phyloP scores from a whole-genome alignment of 805 yeast genomes.

The Schwanniomyces sp. region DNA sequence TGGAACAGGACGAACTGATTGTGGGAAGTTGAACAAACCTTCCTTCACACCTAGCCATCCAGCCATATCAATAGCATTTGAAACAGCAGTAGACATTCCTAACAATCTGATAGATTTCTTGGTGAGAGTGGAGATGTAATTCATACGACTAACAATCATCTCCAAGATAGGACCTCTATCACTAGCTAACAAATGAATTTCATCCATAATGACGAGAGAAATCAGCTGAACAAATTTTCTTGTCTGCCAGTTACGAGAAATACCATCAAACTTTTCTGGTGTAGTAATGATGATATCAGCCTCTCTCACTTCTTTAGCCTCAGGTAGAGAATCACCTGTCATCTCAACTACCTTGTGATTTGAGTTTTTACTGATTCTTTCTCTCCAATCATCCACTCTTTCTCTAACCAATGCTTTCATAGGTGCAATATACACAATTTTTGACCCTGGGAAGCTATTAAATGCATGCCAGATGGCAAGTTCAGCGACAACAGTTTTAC shows the following conservation, averaged over 20 bases:
- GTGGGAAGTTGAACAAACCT: slow-evolving; percentile 79
- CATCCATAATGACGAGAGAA: slow-evolving; percentile 81
- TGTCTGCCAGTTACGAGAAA: slow-evolving; percentile 82
- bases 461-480: slow-evolving; percentile 97
- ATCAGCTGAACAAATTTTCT: slow-evolving; percentile 73
- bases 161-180: slow-evolving; percentile 86
- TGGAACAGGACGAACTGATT: slow-evolving; percentile 83
- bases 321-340: slow-evolving; percentile 83
- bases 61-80: slow-evolving; percentile 84
- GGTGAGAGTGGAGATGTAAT: slow-evolving; percentile 62
- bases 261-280: slow-evolving; percentile 87
- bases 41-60: slow-evolving; percentile 76
- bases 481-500: slow-evolving; percentile 96
- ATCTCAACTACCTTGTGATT: slow-evolving; percentile 63
- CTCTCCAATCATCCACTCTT: slow-evolving; percentile 79
- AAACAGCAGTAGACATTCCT: slow-evolving; percentile 84
- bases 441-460: slow-evolving; percentile 73
- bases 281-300: slow-evolving; percentile 81
- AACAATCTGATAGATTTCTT: slow-evolving; percentile 61
- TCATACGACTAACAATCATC: slow-evolving; percentile 88
- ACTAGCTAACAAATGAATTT: slow-evolving; percentile 78
- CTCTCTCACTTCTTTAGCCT: slow-evolving; percentile 58
- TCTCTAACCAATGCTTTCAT: slow-evolving; percentile 87
- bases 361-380: slow-evolving; percentile 48
- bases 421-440: slow-evolving; percentile 83